These are phyloP conservation scores for Dioszegia crocea DNA, from an alignment of 768 basidiomycete species.

Conservation along the genomic window DNA sequence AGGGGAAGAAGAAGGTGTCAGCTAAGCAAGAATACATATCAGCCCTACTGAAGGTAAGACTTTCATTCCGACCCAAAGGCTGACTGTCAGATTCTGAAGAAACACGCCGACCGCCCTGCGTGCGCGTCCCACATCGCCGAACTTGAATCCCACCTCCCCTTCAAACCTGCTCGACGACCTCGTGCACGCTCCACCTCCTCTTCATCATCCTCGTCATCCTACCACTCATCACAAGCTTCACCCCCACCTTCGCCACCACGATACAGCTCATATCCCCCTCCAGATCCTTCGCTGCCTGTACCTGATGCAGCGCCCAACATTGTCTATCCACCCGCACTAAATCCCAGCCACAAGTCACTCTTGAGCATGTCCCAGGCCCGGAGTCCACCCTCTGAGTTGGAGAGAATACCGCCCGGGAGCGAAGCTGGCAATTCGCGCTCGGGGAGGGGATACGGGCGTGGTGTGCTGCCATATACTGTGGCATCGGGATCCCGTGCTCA, in stretches of 20 bases:
- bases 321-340: constrained; percentile 34
- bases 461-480: not conserved
- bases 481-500: constrained; percentile 26
- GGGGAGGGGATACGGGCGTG: not conserved
- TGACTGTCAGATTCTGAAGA: constrained; percentile 26
- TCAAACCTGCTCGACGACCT: not conserved
- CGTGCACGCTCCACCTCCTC: constrained; percentile 25
- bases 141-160: constrained; percentile 20
- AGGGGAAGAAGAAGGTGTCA: constrained; percentile 69
- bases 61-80: not conserved
- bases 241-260: constrained; percentile 17
- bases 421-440: constrained; percentile 1
- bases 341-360: constrained; percentile 31
- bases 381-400: not conserved
- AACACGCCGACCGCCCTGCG: constrained; percentile 15
- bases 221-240: constrained; percentile 39
- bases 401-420: not conserved
- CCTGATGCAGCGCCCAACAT: constrained; percentile 37
- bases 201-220: constrained; percentile 38
- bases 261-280: constrained; percentile 17
- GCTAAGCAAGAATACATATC: constrained; percentile 89
- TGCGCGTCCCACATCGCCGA: constrained; percentile 18
- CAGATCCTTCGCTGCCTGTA: constrained; percentile 26
- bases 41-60: constrained; percentile 69
- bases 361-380: constrained; percentile 23